A percentile compares a stretch with the other conserved stretches of the same genome.
These are phyloP conservation scores for Heliosperma pusillum DNA, from an alignment of 148 eudicot species.

Conservation along the genomic window DNA sequence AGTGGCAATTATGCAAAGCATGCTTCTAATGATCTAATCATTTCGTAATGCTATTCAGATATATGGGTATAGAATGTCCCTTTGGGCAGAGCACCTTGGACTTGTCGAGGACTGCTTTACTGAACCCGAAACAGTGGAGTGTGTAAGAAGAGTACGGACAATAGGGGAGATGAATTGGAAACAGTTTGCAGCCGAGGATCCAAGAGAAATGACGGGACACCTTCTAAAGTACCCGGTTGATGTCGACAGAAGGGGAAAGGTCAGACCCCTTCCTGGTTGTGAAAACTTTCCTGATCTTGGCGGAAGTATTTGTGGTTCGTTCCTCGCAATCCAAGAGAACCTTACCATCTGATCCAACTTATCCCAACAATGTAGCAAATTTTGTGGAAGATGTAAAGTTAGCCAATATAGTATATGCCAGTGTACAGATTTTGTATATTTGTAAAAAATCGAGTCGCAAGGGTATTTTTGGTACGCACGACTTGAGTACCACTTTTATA, in stretches of 20 bases:
- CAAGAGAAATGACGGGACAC: conserved; percentile 74
- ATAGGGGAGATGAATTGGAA: conserved; percentile 77
- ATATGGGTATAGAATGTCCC: conserved; percentile 83
- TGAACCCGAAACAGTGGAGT: conserved; percentile 73
- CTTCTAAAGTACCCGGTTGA: conserved; percentile 90
- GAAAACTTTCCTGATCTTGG: conserved; percentile 87
- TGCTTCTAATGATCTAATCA: not conserved
- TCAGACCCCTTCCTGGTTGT: conserved; percentile 61
- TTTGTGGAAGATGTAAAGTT: conserved; percentile 6
- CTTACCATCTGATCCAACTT: conserved; percentile 54
- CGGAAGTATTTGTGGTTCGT: conserved; percentile 81
- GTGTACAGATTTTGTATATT: not conserved
- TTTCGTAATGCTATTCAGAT: conserved; percentile 35
- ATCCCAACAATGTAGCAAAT: not conserved
- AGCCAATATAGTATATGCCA: not conserved
- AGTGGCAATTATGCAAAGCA: no score
- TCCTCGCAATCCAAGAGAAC: conserved; percentile 81
- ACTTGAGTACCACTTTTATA: no score
- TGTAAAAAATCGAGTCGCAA: not conserved
- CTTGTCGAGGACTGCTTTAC: conserved; percentile 52
- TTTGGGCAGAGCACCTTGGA: conserved; percentile 97
- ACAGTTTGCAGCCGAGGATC: conserved; percentile 53
- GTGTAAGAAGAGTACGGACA: conserved; percentile 62
- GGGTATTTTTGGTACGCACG: not conserved
- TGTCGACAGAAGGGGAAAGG: conserved; percentile 72